A percentile compares a stretch with the other conserved stretches of the same genome.
Evolutionary conservation across 2,329 filamentous ascomycete genomes (phyloP).

Genomic region (Paecilomyces niveus): DNA sequence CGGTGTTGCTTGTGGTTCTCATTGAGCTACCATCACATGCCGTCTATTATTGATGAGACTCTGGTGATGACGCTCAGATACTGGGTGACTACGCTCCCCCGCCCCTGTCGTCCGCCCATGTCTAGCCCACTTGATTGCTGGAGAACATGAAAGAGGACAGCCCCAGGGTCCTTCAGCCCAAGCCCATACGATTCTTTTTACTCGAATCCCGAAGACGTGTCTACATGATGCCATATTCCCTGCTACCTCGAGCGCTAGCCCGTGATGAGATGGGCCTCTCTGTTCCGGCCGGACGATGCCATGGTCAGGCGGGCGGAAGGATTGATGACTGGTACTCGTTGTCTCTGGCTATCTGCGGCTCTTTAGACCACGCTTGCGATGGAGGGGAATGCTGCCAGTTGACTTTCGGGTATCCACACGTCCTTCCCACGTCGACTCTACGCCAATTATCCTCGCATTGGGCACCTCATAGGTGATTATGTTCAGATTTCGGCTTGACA

Average conservation of each 20-base stretch:
- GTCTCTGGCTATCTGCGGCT: slow-evolving; percentile 2
- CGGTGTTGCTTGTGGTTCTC: not conserved
- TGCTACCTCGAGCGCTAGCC: not conserved
- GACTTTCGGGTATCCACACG: slow-evolving; percentile 4
- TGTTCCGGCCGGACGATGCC: not conserved
- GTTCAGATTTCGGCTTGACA: slow-evolving; percentile 2
- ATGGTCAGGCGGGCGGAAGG: not conserved
- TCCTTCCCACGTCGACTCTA: slow-evolving; percentile 9
- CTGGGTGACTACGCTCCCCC: not conserved
- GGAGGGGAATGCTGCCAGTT: not conserved
- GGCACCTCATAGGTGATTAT: not conserved
- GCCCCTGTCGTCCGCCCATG: not conserved
- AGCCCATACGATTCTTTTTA: not conserved
- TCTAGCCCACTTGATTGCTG: not conserved
- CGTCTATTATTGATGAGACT: not conserved
- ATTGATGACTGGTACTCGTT: slow-evolving; percentile 7
- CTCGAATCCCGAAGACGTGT: not conserved
- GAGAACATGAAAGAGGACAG: not conserved
- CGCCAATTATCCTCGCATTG: slow-evolving; percentile 1
- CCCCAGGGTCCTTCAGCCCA: not conserved
- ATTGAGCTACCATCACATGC: not conserved
- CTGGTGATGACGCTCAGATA: not conserved
- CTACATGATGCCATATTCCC: not conserved
- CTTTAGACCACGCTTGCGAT: not conserved
- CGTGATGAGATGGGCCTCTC: not conserved